These are phyloP conservation scores for Colletotrichum ledebouriae DNA, from an alignment of 2,329 filamentous ascomycete genomes.

Conservation along the genomic window DNA sequence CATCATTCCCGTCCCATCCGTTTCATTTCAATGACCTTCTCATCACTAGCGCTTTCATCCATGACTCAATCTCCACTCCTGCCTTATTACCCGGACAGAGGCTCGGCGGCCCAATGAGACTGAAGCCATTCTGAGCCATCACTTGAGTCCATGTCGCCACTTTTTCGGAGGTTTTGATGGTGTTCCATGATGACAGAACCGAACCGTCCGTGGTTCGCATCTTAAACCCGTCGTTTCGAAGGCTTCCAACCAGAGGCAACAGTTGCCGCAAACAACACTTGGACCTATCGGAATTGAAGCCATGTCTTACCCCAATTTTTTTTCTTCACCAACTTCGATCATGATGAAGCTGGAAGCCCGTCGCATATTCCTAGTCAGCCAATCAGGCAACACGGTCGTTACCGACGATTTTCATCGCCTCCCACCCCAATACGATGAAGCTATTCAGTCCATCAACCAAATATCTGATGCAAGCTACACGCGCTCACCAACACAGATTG, in stretches of 20 bases:
- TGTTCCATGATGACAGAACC: slow-evolving; percentile 21
- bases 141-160: not conserved
- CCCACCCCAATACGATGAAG: slow-evolving; percentile 6
- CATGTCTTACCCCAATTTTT: slow-evolving; percentile 39
- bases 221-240: slow-evolving; percentile 1
- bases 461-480: not conserved
- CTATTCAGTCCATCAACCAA: not conserved
- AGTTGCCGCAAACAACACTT: not conserved
- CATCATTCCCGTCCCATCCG: slow-evolving; percentile 23
- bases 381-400: slow-evolving; percentile 23
- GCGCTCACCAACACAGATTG: not conserved
- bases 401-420: not conserved
- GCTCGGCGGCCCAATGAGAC: slow-evolving; percentile 13
- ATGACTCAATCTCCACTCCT: slow-evolving; percentile 31
- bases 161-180: slow-evolving; percentile 1
- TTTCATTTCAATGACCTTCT: slow-evolving; percentile 7
- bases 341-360: not conserved
- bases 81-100: not conserved
- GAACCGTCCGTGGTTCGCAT: not conserved
- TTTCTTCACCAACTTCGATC: not conserved
- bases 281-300: slow-evolving; percentile 22
- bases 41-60: slow-evolving; percentile 20
- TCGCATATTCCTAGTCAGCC: not conserved
- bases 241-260: slow-evolving; percentile 21
- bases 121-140: slow-evolving; percentile 25